These are phyloP conservation scores for Beauveria brongniartii DNA, from an alignment of 2,329 filamentous ascomycete species.

Conservation along the genomic window DNA sequence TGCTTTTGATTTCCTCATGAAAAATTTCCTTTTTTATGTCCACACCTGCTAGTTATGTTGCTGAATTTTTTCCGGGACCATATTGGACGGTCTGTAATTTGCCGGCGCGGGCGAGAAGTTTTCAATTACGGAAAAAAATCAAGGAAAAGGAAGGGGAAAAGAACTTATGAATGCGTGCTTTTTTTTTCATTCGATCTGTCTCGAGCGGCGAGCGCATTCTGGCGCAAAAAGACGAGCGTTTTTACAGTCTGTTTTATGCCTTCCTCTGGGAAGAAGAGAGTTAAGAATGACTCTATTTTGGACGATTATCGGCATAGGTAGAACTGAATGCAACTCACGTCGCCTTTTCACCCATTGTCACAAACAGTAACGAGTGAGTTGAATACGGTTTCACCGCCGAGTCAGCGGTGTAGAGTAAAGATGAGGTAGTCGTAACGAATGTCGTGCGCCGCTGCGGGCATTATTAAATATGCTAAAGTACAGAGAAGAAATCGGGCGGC, in stretches of 20 bases:
- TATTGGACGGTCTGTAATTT: neutral
- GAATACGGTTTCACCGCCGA: neutral
- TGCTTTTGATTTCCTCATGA: neutral
- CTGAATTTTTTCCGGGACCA: neutral
- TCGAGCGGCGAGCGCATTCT: neutral
- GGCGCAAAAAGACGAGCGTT: neutral
- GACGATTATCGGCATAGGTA: neutral
- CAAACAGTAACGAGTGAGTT: too few species aligned
- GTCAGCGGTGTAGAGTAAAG: neutral
- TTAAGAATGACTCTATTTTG: too few species aligned
- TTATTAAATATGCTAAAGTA: neutral
- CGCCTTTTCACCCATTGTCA: neutral
- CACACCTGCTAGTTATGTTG: neutral
- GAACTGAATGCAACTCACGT: neutral
- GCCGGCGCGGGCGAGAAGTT: neutral
- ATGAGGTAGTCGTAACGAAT: neutral
- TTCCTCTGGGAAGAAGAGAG: neutral
- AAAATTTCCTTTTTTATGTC: neutral
- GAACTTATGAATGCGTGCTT: neutral
- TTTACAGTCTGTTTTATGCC: neutral
- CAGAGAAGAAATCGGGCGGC: neutral
- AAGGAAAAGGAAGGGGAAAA: neutral
- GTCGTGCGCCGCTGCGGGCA: neutral
- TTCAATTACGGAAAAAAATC: neutral
- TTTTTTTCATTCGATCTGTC: neutral